Evolutionary conservation across 2,329 filamentous ascomycete genomes (phyloP).

Genomic region (Fusarium sp.): DNA sequence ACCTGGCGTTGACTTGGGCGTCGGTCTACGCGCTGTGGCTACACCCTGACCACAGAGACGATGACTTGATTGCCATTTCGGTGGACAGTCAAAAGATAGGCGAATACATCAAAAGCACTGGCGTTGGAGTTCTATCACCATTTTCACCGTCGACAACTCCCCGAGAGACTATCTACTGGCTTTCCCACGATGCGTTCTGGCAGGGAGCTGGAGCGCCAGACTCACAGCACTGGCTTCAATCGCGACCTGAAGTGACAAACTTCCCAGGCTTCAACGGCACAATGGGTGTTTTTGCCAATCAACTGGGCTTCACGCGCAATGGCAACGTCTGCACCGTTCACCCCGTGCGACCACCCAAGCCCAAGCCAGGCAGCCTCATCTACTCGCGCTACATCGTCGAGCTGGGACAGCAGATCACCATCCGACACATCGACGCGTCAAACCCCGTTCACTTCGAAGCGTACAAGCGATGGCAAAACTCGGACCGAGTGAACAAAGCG

Average conservation of each 20-base stretch:
- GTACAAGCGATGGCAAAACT: conserved; percentile 49
- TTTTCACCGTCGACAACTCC: conserved; percentile 7
- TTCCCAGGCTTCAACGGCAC: conserved; percentile 47
- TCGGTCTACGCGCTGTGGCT: conserved; percentile 33
- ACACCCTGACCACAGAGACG: conserved; percentile 19
- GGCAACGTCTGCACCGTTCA: conserved; percentile 50
- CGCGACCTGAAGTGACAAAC: conserved; percentile 42
- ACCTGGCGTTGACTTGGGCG: conserved; percentile 19
- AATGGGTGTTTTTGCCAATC: conserved; percentile 43
- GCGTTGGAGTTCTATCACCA: conserved; percentile 20
- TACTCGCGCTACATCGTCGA: conserved; percentile 49
- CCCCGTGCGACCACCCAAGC: conserved; percentile 47
- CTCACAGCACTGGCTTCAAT: conserved; percentile 44
- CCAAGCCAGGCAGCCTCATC: conserved; percentile 42
- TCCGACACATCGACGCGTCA: conserved; percentile 46
- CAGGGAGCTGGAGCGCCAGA: conserved; percentile 48
- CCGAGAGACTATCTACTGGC: conserved; percentile 34
- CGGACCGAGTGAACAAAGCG: conserved; percentile 47
- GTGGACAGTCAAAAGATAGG: conserved; percentile 18
- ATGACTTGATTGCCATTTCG: conserved; percentile 22
- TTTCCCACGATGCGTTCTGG: conserved; percentile 45
- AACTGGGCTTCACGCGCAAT: conserved; percentile 46
- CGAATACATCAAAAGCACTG: conserved; percentile 25
- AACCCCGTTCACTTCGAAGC: conserved; percentile 45
- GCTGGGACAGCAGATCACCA: conserved; percentile 42